Conservation (phyloP, 2,329 filamentous ascomycete genomes). For the Polytolypa hystricis region DNA sequence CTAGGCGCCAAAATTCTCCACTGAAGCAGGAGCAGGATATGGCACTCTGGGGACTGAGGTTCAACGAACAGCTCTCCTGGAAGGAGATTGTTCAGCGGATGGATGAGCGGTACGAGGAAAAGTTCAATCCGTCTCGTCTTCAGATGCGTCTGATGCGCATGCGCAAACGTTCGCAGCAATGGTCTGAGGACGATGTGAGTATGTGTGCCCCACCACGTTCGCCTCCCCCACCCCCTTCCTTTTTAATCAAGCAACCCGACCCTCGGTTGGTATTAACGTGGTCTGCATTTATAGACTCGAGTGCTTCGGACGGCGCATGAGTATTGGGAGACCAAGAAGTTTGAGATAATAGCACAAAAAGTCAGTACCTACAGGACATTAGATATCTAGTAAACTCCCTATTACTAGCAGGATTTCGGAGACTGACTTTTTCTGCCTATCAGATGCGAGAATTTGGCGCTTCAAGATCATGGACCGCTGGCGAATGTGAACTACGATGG, state of each 20-base stretch:
- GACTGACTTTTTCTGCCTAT: slow-evolving; percentile 2
- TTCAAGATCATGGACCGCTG: slow-evolving; percentile 22
- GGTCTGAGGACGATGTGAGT: slow-evolving; percentile 36
- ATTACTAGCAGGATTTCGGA: slow-evolving; percentile 14
- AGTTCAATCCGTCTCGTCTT: slow-evolving; percentile 28
- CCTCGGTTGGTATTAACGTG: too few species aligned
- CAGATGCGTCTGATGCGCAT: slow-evolving; percentile 32
- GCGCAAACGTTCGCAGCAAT: slow-evolving; percentile 24
- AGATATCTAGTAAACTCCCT: slow-evolving; percentile 3
- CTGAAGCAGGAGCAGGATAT: not conserved
- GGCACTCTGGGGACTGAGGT: slow-evolving; percentile 20
- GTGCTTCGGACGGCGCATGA: slow-evolving; percentile 27
- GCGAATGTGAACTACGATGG: slow-evolving; percentile 23
- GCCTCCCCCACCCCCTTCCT: slow-evolving; percentile 3
- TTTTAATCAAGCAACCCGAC: too few species aligned
- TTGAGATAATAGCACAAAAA: slow-evolving; percentile 28
- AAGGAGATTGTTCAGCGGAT: slow-evolving; percentile 28
- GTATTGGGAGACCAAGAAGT: slow-evolving; percentile 29
- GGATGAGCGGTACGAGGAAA: slow-evolving; percentile 26
- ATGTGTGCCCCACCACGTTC: slow-evolving; percentile 19
- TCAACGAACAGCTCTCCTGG: slow-evolving; percentile 29
- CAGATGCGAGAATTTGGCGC: slow-evolving; percentile 25
- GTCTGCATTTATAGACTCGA: slow-evolving; percentile 25
- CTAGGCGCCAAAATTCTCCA: slow-evolving; percentile 11
- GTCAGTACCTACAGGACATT: slow-evolving; percentile 12